A percentile compares a stretch with the other conserved stretches of the same genome.
Evolutionary conservation across 345 rosid genomes (phyloP).

Genomic region (rapeseed (Brassica napus)): DNA sequence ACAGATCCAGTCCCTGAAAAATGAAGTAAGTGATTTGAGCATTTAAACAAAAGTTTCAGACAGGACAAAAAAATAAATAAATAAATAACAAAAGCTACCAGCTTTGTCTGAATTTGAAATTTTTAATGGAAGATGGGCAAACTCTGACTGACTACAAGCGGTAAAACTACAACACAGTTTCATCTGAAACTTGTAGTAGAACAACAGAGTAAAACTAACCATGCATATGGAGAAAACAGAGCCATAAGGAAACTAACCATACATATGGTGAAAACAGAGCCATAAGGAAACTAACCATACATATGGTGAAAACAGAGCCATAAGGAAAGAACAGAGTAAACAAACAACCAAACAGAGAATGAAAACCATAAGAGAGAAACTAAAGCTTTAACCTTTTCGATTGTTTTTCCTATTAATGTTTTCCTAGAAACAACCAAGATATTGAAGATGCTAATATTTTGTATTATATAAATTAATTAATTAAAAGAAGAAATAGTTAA

Average conservation of each 20-base stretch:
- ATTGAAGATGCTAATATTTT: too few species aligned
- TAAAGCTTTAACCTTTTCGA: not conserved
- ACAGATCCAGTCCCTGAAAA: not conserved
- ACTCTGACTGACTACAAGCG: not conserved
- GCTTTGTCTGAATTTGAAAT: not conserved
- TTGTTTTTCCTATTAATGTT: too few species aligned
- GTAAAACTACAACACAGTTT: not conserved
- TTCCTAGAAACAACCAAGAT: too few species aligned
- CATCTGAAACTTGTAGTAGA: not conserved
- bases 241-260: too few species aligned
- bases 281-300: too few species aligned
- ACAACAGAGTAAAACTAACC: not conserved
- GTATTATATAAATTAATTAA: too few species aligned
- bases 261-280: not conserved
- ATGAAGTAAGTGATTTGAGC: not conserved
- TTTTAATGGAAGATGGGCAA: not conserved
- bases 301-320: not conserved
- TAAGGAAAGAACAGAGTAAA: not conserved
- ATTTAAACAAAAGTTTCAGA: not conserved
- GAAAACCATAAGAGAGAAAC: too few species aligned
- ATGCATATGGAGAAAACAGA: not conserved
- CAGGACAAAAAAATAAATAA: too few species aligned
- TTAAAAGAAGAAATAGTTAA: too few species aligned
- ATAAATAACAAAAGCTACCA: too few species aligned
- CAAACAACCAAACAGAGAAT: not conserved